Conservation (phyloP, 2,329 filamentous ascomycete genomes). For the Aspergillus transmontanensis region DNA sequence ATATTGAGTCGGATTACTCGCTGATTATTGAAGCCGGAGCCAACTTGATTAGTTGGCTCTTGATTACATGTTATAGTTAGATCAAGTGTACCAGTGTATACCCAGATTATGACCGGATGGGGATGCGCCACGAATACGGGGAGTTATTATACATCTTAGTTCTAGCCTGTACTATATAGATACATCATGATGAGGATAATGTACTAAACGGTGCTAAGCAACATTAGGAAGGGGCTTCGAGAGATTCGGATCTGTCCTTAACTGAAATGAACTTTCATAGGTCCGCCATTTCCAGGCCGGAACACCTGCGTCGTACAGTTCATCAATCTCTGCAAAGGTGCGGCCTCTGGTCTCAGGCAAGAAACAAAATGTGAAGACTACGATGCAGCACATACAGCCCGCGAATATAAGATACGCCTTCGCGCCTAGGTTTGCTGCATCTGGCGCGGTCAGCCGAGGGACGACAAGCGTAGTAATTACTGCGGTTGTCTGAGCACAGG, state of each 20-base stretch:
- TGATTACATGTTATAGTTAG: background rate
- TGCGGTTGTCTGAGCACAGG: constrained; percentile 39
- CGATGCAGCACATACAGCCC: constrained; percentile 33
- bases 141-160: background rate
- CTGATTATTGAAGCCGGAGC: background rate
- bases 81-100: constrained; percentile 1
- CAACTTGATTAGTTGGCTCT: background rate
- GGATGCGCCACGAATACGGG: background rate
- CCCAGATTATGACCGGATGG: background rate
- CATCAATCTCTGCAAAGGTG: constrained; percentile 37
- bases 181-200: background rate
- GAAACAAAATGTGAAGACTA: constrained; percentile 30
- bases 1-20: background rate
- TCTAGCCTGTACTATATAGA: background rate
- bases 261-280: constrained; percentile 24
- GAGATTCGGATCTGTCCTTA: background rate
- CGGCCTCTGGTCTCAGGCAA: constrained; percentile 36
- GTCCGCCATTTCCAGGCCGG: constrained; percentile 37
- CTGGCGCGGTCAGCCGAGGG: constrained; percentile 36
- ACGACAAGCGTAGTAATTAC: constrained; percentile 44
- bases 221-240: background rate
- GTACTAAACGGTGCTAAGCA: background rate
- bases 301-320: constrained; percentile 36
- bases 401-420: constrained; percentile 39
- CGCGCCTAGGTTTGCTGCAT: constrained; percentile 36